These are phyloP conservation scores for Neurospora discreta DNA, from an alignment of 495 filamentous ascomycete genomes.

Conservation along the genomic window DNA sequence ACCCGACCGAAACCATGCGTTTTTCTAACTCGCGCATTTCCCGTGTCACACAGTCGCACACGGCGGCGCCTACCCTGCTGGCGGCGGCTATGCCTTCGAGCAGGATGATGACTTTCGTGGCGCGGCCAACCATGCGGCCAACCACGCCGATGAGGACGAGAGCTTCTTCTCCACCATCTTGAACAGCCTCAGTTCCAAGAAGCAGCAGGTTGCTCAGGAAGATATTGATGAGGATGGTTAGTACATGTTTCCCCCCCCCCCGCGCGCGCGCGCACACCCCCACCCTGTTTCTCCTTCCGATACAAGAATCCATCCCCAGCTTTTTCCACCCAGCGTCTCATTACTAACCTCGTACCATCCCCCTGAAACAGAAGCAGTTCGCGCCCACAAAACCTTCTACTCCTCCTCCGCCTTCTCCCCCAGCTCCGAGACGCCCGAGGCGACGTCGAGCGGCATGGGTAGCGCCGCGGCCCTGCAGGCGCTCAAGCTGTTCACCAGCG, in stretches of 20 bases:
- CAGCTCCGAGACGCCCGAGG: slow-evolving; percentile 6
- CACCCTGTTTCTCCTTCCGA: no score
- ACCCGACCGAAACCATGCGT: neutral
- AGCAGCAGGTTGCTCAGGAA: slow-evolving; percentile 36
- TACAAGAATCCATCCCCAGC: no score
- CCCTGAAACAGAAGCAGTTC: slow-evolving; percentile 31
- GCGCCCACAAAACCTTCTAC: slow-evolving; percentile 44
- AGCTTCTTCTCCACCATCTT: slow-evolving; percentile 44
- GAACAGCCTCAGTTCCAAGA: slow-evolving; percentile 36
- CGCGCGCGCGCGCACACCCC: no score
- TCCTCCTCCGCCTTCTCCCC: slow-evolving; percentile 10
- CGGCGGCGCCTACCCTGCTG: slow-evolving; percentile 27
- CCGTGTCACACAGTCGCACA: slow-evolving; percentile 20
- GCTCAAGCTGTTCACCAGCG: slow-evolving; percentile 49
- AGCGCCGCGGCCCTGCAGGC: slow-evolving; percentile 57
- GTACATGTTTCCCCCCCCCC: neutral
- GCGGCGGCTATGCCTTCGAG: slow-evolving; percentile 23
- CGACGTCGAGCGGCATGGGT: slow-evolving; percentile 38
- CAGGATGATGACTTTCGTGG: slow-evolving; percentile 37
- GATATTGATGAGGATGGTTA: slow-evolving; percentile 49
- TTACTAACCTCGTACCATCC: neutral
- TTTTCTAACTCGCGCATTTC: neutral
- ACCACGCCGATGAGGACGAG: slow-evolving; percentile 39
- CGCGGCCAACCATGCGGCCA: slow-evolving; percentile 40
- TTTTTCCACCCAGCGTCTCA: neutral